Conservation (phyloP, 2,329 filamentous ascomycete genomes). For the Diaporthe sp. region DNA sequence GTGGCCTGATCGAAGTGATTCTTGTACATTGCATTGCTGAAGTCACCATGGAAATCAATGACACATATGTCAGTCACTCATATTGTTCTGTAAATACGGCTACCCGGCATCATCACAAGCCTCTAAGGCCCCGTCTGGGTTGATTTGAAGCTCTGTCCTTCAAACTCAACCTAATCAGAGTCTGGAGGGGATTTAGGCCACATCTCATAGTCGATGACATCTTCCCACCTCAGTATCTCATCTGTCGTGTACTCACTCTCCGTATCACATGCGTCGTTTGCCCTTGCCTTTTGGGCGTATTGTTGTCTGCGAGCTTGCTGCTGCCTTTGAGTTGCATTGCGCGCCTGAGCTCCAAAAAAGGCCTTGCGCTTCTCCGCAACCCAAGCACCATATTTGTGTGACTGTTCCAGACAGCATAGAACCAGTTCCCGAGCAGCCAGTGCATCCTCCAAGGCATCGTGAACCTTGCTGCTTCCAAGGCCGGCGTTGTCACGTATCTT, state of each 20-base stretch:
- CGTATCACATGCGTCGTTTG: neutral
- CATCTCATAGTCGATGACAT: conserved; percentile 16
- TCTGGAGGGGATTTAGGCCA: conserved; percentile 13
- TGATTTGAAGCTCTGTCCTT: too few relatives aligned
- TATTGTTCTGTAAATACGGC: too few relatives aligned
- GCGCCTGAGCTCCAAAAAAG: neutral
- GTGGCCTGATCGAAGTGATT: too few relatives aligned
- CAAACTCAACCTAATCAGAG: neutral
- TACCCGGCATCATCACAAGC: too few relatives aligned
- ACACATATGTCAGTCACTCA: too few relatives aligned
- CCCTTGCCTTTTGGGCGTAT: neutral
- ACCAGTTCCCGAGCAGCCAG: conserved; percentile 8
- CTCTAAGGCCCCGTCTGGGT: too few relatives aligned
- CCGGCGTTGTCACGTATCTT: neutral
- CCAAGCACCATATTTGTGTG: neutral
- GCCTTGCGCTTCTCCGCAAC: neutral
- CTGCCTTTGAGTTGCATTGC: neutral
- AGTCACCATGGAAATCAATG: too few relatives aligned
- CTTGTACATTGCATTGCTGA: too few relatives aligned
- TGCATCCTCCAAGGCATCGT: conserved; percentile 16
- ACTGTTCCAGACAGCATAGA: neutral
- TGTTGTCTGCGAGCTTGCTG: neutral
- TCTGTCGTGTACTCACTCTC: too few relatives aligned
- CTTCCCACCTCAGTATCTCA: neutral
- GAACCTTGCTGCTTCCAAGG: neutral